Base-by-base conservation (phyloP, 2,329 filamentous ascomycete genomes). In the Mollisiaceae sp. region DNA sequence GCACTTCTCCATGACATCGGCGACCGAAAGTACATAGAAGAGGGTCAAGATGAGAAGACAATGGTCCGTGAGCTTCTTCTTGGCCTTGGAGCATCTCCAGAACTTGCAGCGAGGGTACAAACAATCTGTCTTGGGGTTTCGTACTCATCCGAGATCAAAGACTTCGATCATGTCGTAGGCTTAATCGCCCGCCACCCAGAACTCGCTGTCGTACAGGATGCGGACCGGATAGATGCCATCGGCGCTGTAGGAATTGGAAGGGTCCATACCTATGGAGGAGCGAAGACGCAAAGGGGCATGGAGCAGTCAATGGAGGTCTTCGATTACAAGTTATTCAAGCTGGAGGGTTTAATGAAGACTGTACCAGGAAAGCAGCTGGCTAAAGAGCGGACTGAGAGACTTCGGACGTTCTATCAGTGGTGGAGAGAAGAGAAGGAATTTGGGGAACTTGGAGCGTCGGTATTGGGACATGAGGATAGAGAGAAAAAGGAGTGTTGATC, bases 181-280 rank as follows among this genome's bases (percentile, higher is more conserved):
- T 81, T 94, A n/a, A 81, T 96, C n/a, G 76, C 75, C 6, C 74
- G 79, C 36, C 82, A 91, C 75, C 92, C 92, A 0, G 92, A 95
- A 77, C 81, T 95, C 39, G 93, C 87, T 0, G 86, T 97, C 57
- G 93, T 97, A 38, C 94, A 97, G 79, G 94, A 97, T 77, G 94
- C 94, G 4, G 94, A 97, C 80, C 84, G 94, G 8, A 82, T 98
- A n/a, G 94, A 98, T 79, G 91, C 93, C 4, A 89, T 97, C 59
- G 94, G 94, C 0, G 92, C 91, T 0, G 86, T 39, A 1, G 55
- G 55, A 8, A 24, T 57, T 15, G 55, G 55, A 39, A 20, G 55
- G 47, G 86, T 86, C 47, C 94, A 95, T 76, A 88, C 90, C 0
- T 97, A 88, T 76, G 87, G 90, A 0, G 93, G 90, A 0, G 89